phyloP scores from a whole-genome alignment of 2,329 filamentous ascomycete genomes.

The Emericellopsis atlantica region DNA sequence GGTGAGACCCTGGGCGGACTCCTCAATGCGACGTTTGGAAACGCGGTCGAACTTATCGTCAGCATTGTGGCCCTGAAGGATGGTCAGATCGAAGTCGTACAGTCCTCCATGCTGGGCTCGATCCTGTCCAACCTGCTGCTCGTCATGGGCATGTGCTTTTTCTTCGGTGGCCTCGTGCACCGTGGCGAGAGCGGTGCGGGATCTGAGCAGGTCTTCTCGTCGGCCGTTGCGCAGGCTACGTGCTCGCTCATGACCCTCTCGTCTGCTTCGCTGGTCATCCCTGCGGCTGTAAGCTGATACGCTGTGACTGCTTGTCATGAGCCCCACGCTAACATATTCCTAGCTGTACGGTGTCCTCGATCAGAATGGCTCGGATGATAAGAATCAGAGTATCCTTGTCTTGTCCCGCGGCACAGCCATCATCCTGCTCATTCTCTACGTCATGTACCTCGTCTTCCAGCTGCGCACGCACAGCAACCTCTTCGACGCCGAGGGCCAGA shows the following conservation, averaged over 20 bases:
- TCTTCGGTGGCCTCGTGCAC: constrained; percentile 59
- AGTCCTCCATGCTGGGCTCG: constrained; percentile 92
- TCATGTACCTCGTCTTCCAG: constrained; percentile 68
- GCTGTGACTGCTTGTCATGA: not conserved
- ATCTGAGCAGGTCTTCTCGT: constrained; percentile 60
- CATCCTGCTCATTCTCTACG: constrained; percentile 62
- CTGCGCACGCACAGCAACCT: constrained; percentile 61
- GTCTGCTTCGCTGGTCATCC: constrained; percentile 67
- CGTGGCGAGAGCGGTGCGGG: constrained; percentile 41
- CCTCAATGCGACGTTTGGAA: constrained; percentile 67
- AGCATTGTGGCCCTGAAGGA: constrained; percentile 82
- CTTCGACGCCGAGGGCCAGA: constrained; percentile 44
- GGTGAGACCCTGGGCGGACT: constrained; percentile 64
- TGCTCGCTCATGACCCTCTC: constrained; percentile 64
- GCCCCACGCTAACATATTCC: not conserved
- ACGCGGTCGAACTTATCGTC: constrained; percentile 72
- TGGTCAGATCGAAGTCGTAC: constrained; percentile 88
- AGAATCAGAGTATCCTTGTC: constrained; percentile 47
- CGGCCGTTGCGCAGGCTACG: constrained; percentile 66
- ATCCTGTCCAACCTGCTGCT: constrained; percentile 91
- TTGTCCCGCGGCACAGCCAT: constrained; percentile 67
- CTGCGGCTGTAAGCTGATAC: constrained; percentile 43
- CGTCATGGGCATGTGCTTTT: constrained; percentile 70
- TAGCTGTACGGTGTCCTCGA: constrained; percentile 56
- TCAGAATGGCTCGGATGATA: constrained; percentile 24